These are phyloP conservation scores for Zygosaccharomyces sapae DNA, from an alignment of 1,139 yeast species.

Conservation along the genomic window DNA sequence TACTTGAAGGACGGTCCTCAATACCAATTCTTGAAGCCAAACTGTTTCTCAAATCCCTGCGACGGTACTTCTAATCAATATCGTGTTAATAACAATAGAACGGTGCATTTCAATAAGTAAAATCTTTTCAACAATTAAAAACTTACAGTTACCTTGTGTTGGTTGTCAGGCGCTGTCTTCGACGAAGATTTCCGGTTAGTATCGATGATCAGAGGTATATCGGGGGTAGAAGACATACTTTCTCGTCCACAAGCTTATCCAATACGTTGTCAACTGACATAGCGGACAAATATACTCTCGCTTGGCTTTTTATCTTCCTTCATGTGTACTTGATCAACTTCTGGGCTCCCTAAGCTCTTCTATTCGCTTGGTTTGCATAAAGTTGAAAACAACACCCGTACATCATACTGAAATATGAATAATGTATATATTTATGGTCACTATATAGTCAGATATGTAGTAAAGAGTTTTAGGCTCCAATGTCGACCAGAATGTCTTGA, in stretches of 20 bases:
- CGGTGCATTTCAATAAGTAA: not conserved
- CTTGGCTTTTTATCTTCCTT: not conserved
- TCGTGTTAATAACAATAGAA: constrained; percentile 4
- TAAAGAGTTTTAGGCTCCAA: constrained; percentile 3
- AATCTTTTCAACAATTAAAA: not conserved
- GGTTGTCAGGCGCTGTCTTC: constrained; percentile 11
- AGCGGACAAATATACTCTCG: not conserved
- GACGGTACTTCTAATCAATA: constrained; percentile 28
- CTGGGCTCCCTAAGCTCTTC: not conserved
- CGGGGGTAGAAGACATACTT: constrained; percentile 16
- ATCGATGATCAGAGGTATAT: not conserved
- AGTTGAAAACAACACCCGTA: not conserved
- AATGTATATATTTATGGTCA: not conserved
- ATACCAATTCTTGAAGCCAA: constrained; percentile 28
- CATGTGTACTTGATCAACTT: not conserved
- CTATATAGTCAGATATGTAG: not conserved
- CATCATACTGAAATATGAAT: not conserved
- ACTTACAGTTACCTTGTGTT: constrained; percentile 18
- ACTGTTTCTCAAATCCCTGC: constrained; percentile 34
- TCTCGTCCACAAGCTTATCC: constrained; percentile 19
- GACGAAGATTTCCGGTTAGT: constrained; percentile 1
- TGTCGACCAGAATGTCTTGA: constrained; percentile 18
- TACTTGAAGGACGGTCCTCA: constrained; percentile 7
- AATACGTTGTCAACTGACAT: constrained; percentile 23
- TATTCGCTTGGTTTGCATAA: not conserved